Evolutionary conservation across 768 basidiomycete species (phyloP).

Genomic region (Lactifluus subvellereus): DNA sequence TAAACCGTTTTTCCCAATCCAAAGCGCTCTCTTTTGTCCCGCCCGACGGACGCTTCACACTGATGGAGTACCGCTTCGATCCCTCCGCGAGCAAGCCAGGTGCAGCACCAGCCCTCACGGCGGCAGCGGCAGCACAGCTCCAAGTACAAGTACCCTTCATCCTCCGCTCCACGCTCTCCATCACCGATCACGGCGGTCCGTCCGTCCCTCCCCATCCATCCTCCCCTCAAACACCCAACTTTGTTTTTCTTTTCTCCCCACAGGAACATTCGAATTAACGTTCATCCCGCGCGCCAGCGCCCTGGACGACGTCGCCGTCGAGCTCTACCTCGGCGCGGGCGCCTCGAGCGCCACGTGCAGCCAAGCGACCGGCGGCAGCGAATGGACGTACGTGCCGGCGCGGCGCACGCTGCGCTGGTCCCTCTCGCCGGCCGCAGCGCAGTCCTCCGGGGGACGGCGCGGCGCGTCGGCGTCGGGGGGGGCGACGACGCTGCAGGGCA

Average conservation of each 20-base stretch:
- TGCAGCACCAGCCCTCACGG: slow-evolving; percentile 39
- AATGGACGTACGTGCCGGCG: slow-evolving; percentile 76
- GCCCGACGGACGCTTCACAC: slow-evolving; percentile 82
- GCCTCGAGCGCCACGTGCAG: slow-evolving; percentile 70
- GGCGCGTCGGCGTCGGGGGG: too few species aligned
- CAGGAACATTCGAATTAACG: slow-evolving; percentile 53
- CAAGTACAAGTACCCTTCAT: slow-evolving; percentile 34
- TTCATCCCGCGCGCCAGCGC: slow-evolving; percentile 38
- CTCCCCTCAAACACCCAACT: slow-evolving; percentile 17
- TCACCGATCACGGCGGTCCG: slow-evolving; percentile 40
- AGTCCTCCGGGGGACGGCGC: slow-evolving; percentile 52
- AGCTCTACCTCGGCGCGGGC: slow-evolving; percentile 69
- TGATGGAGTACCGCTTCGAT: slow-evolving; percentile 76
- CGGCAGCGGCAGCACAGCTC: slow-evolving; percentile 22
- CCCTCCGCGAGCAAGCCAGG: slow-evolving; percentile 32
- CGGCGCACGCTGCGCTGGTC: slow-evolving; percentile 67
- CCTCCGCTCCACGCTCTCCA: slow-evolving; percentile 31
- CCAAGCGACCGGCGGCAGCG: slow-evolving; percentile 52
- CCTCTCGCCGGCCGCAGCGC: slow-evolving; percentile 50
- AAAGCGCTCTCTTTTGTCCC: slow-evolving; percentile 85
- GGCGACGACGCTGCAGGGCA: slow-evolving; percentile 60
- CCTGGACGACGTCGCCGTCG: slow-evolving; percentile 66
- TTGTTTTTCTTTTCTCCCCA: slow-evolving; percentile 22
- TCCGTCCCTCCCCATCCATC: not conserved
- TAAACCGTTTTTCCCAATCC: slow-evolving; percentile 74